Evolutionary conservation across 2,329 filamentous ascomycete genomes (phyloP), one percentile per base, ranked within the genome.

Genomic region (Aquanectria penicillioides): DNA sequence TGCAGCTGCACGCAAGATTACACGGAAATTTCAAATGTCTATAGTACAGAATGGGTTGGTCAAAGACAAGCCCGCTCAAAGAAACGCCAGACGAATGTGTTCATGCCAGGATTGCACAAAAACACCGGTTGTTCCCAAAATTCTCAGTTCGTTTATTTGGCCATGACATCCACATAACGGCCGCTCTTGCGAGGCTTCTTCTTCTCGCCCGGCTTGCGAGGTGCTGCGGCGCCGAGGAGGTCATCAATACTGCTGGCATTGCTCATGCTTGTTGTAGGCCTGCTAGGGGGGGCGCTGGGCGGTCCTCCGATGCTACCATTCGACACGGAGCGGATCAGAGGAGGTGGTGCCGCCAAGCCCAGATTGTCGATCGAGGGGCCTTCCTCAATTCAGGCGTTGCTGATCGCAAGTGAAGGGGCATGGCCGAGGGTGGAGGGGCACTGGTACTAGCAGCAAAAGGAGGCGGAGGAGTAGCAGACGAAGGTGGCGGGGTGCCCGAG

Each of bases 161-260:
- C 91, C 93, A 98, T 97, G 59, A 99, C 93, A 83, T 99, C 95
- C 25, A 99, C 89, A 81, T 99, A 99, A 23, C 94, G 83, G 25
- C 93, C 90, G 18, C 89, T 88, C 82, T 93, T 97, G 81, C 93
- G 92, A 69, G 86, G 81, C 75, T 90, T 92, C 74, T 90, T 92
- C 74, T 87, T 91, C 64, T 71, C 78, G 1, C 83, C 83, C 5
- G 82, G 80, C 68, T 91, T 94, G 63, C 91, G 85, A 15, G 90
- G 85, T 25, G 83, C 86, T 4, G 90, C 86, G 5, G 90, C 88
- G 5, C 92, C 92, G 18, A 99, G 80, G 62, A 99, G 80, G 74
- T 99, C 95, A 69, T 99, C 95, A 71, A 99, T 96, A 68, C 91
- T 95, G 75, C 89, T 96, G n/a, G 93, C 92, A 71, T 92, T 93